A percentile compares a stretch with the other conserved stretches of the same genome.
Evolutionary conservation across 192 early-diverging fungal genomes (phyloP).

Genomic region (Coemansia guatemalensis): DNA sequence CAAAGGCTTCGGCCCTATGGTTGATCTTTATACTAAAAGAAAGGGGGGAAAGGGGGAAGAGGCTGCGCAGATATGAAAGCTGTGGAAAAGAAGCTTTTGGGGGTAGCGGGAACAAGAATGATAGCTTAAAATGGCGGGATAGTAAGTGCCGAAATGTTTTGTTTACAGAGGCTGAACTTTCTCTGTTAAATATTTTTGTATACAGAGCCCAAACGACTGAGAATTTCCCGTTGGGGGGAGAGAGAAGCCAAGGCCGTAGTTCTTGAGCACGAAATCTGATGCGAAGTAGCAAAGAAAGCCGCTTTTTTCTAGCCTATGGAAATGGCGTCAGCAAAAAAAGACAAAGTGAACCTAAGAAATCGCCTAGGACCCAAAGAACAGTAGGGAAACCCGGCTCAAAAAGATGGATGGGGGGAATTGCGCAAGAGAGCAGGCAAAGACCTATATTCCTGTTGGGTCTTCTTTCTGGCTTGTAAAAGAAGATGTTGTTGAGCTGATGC

Average conservation of each 20-base stretch:
- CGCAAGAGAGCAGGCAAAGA: no score
- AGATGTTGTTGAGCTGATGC: no score
- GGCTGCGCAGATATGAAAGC: slow-evolving; percentile 20
- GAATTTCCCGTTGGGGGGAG: no score
- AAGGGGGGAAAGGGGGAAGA: not conserved
- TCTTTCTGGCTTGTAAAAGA: no score
- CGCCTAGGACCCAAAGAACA: not conserved
- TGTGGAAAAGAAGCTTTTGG: slow-evolving; percentile 16
- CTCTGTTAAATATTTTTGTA: not conserved
- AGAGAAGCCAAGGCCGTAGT: slow-evolving; percentile 2
- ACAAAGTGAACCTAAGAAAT: not conserved
- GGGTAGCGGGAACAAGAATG: slow-evolving; percentile 6
- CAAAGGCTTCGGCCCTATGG: not conserved
- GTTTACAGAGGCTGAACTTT: slow-evolving; percentile 1
- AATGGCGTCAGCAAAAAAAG: slow-evolving; percentile 10
- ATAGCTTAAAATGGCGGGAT: not conserved
- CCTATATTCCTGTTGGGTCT: no score
- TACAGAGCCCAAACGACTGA: not conserved
- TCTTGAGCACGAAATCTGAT: not conserved
- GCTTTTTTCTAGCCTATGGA: slow-evolving; percentile 3
- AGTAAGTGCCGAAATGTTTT: not conserved
- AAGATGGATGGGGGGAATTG: no score
- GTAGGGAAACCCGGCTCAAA: not conserved
- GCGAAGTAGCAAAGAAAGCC: slow-evolving; percentile 2
- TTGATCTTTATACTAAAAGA: not conserved